These are phyloP conservation scores for Agapanthus africanus DNA, from an alignment of 106 monocot species.

Conservation along the genomic window DNA sequence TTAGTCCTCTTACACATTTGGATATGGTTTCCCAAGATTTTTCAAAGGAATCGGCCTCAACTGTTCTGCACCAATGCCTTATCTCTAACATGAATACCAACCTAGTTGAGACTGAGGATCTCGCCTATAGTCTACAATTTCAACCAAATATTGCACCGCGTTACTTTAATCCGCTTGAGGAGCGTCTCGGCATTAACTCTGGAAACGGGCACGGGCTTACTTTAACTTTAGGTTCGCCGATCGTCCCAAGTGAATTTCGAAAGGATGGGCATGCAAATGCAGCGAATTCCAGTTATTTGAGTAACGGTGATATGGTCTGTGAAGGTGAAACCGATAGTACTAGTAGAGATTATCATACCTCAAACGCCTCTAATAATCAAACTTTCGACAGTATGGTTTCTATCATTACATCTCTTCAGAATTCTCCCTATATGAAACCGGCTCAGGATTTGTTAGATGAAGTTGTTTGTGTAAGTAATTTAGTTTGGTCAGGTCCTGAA, in stretches of 20 bases:
- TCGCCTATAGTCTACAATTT: conserved; percentile 12
- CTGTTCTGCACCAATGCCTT: conserved; percentile 9
- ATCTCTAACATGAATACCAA: conserved; percentile 13
- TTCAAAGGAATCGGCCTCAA: conserved; percentile 2
- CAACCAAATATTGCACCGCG: conserved; percentile 8
- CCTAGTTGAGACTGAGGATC: conserved; percentile 14
- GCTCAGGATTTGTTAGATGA: conserved; percentile 50
- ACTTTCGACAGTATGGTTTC: background rate
- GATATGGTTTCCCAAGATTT: conserved; percentile 25
- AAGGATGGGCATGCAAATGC: background rate
- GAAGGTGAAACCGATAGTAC: background rate
- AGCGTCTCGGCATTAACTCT: conserved; percentile 3
- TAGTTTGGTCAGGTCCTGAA: conserved; percentile 7
- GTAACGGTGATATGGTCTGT: conserved; percentile 8
- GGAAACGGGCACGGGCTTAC: conserved; percentile 31
- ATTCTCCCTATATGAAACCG: conserved; percentile 39
- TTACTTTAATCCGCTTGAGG: conserved; percentile 5
- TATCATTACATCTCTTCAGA: conserved; percentile 13
- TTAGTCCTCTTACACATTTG: background rate
- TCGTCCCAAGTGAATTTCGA: background rate
- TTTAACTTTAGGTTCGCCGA: conserved; percentile 23
- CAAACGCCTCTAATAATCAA: background rate
- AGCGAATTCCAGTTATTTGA: background rate
- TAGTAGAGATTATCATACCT: background rate
- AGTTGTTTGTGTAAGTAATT: conserved; percentile 45